Evolutionary conservation across 1,284 basidiomycete genomes (phyloP).

Genomic region (Ganoderma multipileum): DNA sequence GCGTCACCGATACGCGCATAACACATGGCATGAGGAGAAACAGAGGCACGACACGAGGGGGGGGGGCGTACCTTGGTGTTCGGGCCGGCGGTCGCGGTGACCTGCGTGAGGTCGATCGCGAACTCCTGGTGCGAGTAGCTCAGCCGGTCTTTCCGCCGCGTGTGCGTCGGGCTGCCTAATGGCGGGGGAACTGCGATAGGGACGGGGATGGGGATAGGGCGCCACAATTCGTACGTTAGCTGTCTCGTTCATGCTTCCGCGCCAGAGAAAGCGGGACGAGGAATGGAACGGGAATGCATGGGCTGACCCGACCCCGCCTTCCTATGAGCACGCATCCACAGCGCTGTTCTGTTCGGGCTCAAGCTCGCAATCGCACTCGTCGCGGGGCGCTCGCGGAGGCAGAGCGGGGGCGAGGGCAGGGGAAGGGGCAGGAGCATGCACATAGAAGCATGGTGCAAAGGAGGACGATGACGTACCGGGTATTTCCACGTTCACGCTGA

Average conservation of each 20-base stretch:
- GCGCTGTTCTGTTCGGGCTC: not conserved
- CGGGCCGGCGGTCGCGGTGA: constrained; percentile 60
- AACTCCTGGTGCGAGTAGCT: constrained; percentile 95
- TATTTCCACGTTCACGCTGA: constrained; percentile 90
- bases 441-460: constrained; percentile 22
- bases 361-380: not conserved
- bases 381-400: not conserved
- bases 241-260: not conserved
- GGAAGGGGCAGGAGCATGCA: not conserved
- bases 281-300: not conserved
- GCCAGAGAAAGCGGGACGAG: not conserved
- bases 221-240: not conserved
- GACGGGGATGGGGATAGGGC: not conserved
- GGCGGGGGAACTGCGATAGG: constrained; percentile 61
- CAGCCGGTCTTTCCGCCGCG: constrained; percentile 88
- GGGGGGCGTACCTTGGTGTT: constrained; percentile 53
- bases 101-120: constrained; percentile 93
- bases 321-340: no score
- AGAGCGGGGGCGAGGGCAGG: not conserved
- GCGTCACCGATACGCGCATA: not conserved
- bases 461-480: constrained; percentile 55
- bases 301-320: no score
- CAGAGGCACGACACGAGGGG: no score
- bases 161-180: constrained; percentile 59
- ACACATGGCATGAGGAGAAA: no score